Percentiles rank a stretch among this genome's conserved stretches.
Conservation (phyloP, 202 grass and related monocot species). For the Setaria italica region DNA sequence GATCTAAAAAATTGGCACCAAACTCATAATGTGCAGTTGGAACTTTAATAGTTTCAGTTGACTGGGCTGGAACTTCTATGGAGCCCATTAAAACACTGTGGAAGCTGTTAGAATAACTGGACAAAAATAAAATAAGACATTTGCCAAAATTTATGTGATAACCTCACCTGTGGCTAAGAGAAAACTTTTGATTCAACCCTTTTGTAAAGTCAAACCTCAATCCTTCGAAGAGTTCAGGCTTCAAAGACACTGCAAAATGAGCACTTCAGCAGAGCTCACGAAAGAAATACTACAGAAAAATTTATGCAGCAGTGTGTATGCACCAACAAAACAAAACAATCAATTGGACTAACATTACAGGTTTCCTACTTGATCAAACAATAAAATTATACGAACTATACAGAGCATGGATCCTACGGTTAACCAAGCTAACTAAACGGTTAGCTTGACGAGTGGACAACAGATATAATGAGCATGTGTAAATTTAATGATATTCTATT, state of each 20-base stretch:
- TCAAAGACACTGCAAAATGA: conserved; percentile 85
- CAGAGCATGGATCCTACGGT: background rate
- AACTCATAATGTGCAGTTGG: conserved; percentile 95
- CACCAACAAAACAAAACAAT: conserved; percentile 36
- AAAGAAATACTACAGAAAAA: conserved; percentile 35
- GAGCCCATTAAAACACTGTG: conserved; percentile 95
- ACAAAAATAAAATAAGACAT: conserved; percentile 7
- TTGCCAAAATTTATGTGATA: background rate
- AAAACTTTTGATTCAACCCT: conserved; percentile 85
- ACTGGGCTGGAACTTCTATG: conserved; percentile 85
- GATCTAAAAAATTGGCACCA: conserved; percentile 97
- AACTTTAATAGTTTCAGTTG: conserved; percentile 83
- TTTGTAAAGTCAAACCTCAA: conserved; percentile 98
- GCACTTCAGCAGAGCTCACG: conserved; percentile 34
- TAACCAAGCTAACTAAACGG: background rate
- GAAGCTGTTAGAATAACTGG: conserved; percentile 43
- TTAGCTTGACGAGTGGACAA: background rate
- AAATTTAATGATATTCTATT: background rate
- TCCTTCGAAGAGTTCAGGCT: conserved; percentile 96
- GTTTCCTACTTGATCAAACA: conserved; percentile 4
- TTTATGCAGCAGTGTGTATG: background rate
- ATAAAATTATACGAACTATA: background rate
- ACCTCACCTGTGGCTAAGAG: conserved; percentile 85
- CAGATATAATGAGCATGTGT: background rate
- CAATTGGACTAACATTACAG: background rate